Evolutionary conservation across 345 rosid species (phyloP), one percentile per base, ranked within the genome.

Genomic region (Populus davidiana): DNA sequence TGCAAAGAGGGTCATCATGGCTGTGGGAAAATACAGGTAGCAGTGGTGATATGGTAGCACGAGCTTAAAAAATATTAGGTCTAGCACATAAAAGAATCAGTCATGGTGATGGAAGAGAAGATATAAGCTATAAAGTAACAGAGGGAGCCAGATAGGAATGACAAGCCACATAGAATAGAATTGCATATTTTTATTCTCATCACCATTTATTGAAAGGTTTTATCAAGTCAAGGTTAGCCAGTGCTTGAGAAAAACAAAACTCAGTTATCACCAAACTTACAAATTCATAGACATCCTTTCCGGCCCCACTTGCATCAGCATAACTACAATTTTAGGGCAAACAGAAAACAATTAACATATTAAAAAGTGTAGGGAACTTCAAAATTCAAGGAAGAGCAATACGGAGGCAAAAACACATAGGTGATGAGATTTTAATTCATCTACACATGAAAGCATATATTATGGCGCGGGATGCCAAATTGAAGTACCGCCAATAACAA

Each of bases 231-330:
- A 70, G 74, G 44, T 44, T 49, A 18, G 31, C 1, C 69, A 29
- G 20, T 25, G 25, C 47, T 63, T 68, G 65, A 12, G 9, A 41
- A 36, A 17, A 36, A 35, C 3, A 73, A 50, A 43, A 50, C 38
- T 12, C 43, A 38, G 68, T 29, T 43, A 25, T 50, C 54, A 59
- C 12, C 52, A 64, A 39, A 56, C 94, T 88, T 85, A 89, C 94
- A 86, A 85, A 91, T 86, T 91, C 94, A 80, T 91, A 89, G 66
- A 89, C 94, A 86, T 89, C 94, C 11, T 88, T 91, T 77, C 91
- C 92, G 73, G 89, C 89, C 25, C 92, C 94, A 86, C 88, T 91
- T 36, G 92, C 87, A 89, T 91, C 94, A 56, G 90, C 90, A 77
- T 91, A 91, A 49, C 94, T 91, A 73, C 79, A 80, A 36, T 67